Evolutionary conservation across 164 flowering plant species (phyloP).

Genomic region (Tetrastigma voinierianum): DNA sequence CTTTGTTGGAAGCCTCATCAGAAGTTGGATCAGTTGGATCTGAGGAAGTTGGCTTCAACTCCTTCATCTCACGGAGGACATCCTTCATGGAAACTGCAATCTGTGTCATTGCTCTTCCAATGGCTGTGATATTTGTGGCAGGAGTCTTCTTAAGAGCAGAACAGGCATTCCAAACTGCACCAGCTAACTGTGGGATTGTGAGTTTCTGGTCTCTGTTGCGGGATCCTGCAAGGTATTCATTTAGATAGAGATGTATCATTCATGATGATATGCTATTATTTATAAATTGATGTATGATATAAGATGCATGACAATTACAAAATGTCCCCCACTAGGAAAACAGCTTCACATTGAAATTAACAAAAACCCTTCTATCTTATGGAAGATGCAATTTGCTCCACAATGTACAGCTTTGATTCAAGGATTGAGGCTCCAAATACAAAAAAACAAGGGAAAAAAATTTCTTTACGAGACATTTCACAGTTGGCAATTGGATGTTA

Average conservation of each 20-base stretch:
- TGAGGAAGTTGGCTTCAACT: conserved; percentile 58
- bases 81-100: conserved; percentile 87
- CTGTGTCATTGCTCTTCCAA: conserved; percentile 81
- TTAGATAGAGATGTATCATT: background rate
- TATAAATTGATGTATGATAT: background rate
- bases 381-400: too few relatives aligned
- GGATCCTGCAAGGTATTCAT: conserved; percentile 39
- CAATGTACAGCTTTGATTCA: too few relatives aligned
- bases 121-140: conserved; percentile 65
- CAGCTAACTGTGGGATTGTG: conserved; percentile 60
- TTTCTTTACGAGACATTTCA: background rate
- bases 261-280: background rate
- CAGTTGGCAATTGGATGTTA: background rate
- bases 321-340: background rate
- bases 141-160: conserved; percentile 78
- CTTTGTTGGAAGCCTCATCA: conserved; percentile 18
- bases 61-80: conserved; percentile 90
- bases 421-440: too few relatives aligned
- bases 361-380: too few relatives aligned
- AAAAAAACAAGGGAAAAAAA: too few relatives aligned
- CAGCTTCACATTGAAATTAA: background rate
- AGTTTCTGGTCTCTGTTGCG: conserved; percentile 29
- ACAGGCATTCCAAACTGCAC: conserved; percentile 85
- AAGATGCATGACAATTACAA: background rate
- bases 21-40: conserved; percentile 27